A percentile compares a stretch with the other conserved stretches of the same genome.
Evolutionary conservation across 345 rosid genomes (phyloP).

Genomic region (Melaleuca quinquenervia): DNA sequence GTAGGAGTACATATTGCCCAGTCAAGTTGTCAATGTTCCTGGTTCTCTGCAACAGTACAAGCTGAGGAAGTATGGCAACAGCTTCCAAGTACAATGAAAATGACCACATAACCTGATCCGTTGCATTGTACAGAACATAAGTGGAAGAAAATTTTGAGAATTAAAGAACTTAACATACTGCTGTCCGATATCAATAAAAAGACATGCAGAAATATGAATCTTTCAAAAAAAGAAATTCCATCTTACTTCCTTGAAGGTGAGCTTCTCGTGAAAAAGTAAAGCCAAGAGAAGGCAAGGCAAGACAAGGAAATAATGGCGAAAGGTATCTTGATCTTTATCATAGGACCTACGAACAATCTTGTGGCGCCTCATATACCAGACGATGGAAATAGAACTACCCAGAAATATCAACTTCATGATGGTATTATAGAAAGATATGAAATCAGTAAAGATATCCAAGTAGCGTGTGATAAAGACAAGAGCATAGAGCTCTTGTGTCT

Average conservation of each 20-base stretch:
- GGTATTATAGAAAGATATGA: constrained; percentile 59
- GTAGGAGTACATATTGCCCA: constrained; percentile 68
- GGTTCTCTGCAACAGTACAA: constrained; percentile 71
- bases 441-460: constrained; percentile 71
- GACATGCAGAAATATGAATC: background rate
- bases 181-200: background rate
- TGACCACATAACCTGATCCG: constrained; percentile 57
- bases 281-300: constrained; percentile 68
- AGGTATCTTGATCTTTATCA: constrained; percentile 66
- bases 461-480: constrained; percentile 65
- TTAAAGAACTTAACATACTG: background rate
- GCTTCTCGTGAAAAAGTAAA: constrained; percentile 52
- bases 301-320: constrained; percentile 48
- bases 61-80: constrained; percentile 78
- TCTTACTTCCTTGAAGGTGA: constrained; percentile 59
- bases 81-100: constrained; percentile 77
- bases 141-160: background rate
- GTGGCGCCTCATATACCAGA: constrained; percentile 77
- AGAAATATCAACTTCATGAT: constrained; percentile 70
- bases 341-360: constrained; percentile 65
- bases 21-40: constrained; percentile 74
- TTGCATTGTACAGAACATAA: background rate
- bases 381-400: constrained; percentile 71
- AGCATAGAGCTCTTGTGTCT: constrained; percentile 82
- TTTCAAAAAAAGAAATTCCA: background rate